Conservation (phyloP, 306 rosid genomes). For the Benincasa hispida region DNA sequence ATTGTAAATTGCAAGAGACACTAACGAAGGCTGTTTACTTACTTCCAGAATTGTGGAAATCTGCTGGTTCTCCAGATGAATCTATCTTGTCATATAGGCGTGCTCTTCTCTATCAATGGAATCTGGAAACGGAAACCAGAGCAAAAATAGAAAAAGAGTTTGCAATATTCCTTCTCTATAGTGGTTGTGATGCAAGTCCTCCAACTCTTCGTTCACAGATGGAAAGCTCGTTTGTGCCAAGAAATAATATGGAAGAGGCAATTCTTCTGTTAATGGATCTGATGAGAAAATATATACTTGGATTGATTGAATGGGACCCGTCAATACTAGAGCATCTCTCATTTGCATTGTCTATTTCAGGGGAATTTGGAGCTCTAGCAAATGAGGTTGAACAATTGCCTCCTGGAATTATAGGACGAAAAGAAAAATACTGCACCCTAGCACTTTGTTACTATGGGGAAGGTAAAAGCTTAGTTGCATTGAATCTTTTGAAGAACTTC, state of each 20-base stretch:
- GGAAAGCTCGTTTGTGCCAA: slow-evolving; percentile 73
- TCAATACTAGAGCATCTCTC: slow-evolving; percentile 72
- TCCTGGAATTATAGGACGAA: slow-evolving; percentile 52
- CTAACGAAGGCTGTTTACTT: slow-evolving; percentile 51
- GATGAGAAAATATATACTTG: slow-evolving; percentile 30
- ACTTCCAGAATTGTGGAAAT: slow-evolving; percentile 82
- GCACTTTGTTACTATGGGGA: slow-evolving; percentile 74
- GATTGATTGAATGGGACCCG: slow-evolving; percentile 62
- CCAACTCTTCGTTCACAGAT: slow-evolving; percentile 69
- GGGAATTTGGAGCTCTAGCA: slow-evolving; percentile 46
- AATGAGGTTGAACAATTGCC: slow-evolving; percentile 58
- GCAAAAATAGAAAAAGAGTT: slow-evolving; percentile 69
- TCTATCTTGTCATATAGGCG: slow-evolving; percentile 62
- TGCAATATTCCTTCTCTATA: slow-evolving; percentile 69
- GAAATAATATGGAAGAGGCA: slow-evolving; percentile 85
- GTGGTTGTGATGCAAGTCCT: slow-evolving; percentile 79
- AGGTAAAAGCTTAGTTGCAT: slow-evolving; percentile 43
- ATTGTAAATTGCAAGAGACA: slow-evolving; percentile 65
- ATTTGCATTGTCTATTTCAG: slow-evolving; percentile 58
- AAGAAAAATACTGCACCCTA: slow-evolving; percentile 38
- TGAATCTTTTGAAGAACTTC: slow-evolving; percentile 66
- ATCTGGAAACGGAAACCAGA: slow-evolving; percentile 38
- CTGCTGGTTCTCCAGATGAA: slow-evolving; percentile 50
- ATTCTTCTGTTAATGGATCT: slow-evolving; percentile 62
- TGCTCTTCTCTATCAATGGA: slow-evolving; percentile 69